Conservation (phyloP, 495 filamentous ascomycete genomes). For the Penicillium verhagenii region DNA sequence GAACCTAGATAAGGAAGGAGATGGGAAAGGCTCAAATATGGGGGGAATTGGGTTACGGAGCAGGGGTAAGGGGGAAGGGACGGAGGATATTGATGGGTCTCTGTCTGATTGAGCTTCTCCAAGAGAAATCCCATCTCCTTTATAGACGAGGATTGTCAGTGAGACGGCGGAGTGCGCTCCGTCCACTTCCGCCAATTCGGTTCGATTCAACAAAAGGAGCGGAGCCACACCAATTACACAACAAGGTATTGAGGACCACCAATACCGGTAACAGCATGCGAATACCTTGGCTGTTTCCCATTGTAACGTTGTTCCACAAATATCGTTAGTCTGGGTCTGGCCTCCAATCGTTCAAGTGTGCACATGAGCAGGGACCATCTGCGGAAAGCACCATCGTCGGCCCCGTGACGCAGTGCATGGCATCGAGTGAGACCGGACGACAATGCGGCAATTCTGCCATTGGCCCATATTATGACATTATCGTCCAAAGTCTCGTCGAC, state of each 20-base stretch:
- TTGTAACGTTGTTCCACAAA: no score
- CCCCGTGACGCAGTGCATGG: no score
- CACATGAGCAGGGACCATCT: neutral
- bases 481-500: neutral
- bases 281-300: no score
- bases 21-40: no score
- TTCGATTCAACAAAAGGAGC: no score
- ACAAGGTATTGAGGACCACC: no score
- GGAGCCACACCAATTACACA: no score
- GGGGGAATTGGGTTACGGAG: neutral
- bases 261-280: no score
- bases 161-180: neutral
- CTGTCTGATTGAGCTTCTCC: neutral
- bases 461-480: neutral
- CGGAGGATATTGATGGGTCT: neutral
- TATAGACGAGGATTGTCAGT: conserved; percentile 11
- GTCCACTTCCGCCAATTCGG: neutral
- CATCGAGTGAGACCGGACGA: neutral
- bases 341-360: neutral
- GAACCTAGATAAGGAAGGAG: no score
- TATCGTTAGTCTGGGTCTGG: no score
- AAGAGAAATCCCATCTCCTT: conserved; percentile 3
- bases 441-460: conserved; percentile 7
- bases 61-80: neutral
- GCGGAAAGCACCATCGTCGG: no score